Conservation (phyloP, 441 rosid species). For the Flueggea neowawraea region DNA sequence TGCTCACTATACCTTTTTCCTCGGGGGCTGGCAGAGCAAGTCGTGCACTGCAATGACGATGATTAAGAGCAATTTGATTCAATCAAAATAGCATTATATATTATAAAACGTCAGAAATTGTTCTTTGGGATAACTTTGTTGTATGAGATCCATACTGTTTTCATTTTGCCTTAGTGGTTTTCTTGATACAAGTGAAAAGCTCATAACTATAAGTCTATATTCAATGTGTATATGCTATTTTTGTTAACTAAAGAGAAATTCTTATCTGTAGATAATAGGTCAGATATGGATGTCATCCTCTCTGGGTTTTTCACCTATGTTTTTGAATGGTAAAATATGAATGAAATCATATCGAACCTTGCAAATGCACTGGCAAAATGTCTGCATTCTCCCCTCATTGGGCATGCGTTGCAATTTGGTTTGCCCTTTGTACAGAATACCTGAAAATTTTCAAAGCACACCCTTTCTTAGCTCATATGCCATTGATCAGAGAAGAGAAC, state of each 20-base stretch:
- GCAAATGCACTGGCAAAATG: slow-evolving; percentile 99
- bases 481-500: slow-evolving; percentile 7
- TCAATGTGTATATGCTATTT: not conserved
- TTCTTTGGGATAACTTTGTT: slow-evolving; percentile 2
- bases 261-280: no score
- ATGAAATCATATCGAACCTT: slow-evolving; percentile 44
- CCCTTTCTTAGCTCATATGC: slow-evolving; percentile 8
- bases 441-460: slow-evolving; percentile 40
- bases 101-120: slow-evolving; percentile 1
- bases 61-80: slow-evolving; percentile 13
- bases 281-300: no score
- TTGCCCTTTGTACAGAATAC: slow-evolving; percentile 93
- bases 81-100: slow-evolving; percentile 1
- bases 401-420: slow-evolving; percentile 98
- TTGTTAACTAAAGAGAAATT: no score
- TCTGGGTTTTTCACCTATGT: not conserved
- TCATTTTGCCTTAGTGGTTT: not conserved
- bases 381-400: slow-evolving; percentile 97
- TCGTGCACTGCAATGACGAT: slow-evolving; percentile 69
- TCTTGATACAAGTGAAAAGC: slow-evolving; percentile 6
- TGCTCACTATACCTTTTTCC: slow-evolving; percentile 54
- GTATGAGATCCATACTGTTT: not conserved
- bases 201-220: not conserved
- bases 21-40: slow-evolving; percentile 92
- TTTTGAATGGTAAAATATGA: not conserved